Base-by-base conservation (phyloP, 345 rosid species). In the Moricandia moricandioides region DNA sequence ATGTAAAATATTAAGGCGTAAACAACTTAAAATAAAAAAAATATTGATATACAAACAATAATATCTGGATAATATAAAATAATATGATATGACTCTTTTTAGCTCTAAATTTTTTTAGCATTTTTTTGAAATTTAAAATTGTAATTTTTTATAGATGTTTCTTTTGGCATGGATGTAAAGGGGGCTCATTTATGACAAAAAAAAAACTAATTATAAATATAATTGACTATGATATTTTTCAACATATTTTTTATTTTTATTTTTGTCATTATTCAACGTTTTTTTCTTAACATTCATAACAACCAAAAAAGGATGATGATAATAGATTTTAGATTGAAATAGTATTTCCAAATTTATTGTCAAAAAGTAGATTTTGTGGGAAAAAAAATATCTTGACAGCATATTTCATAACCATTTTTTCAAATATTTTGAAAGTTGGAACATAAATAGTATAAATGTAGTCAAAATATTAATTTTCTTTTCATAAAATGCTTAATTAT, bases 231-330 rank as follows among this genome's bases (percentile, higher is more conserved):
- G 24, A 21, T 2, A n/a, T 21, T 21, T 21, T 21, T 2, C 24
- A 21, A 21, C 1, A 21, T 21, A 21, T 21, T 21, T 21, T 21
- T n/a, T n/a, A n/a, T 35, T 67, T 67, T 60, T 47, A 0, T 65
- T 63, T 9, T 43, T n/a, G n/a, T n/a, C 37, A 33, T 8, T 62
- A 35, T 61, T 5, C 21, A 66, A 66, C 57, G 33, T 43, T 40
- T 73, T 73, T 12, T 69, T 18, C 51, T 11, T 43, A 43, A 13
- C 0, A 29, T 2, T 1, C 2, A 2, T 3, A 29, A 43, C 11
- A 43, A 13, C 18, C 27, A 30, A 6, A 2, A 69, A 43, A 62
- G 40, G 80, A 76, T 70, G 62, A 62, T 52, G 51, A 0, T 43
- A 43, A 13, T 43, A 43, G 4, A 43, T 13, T 13, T 43, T 43